Base-by-base conservation (phyloP, 176 grass and related monocot species). In the Sorghum bicolor region DNA sequence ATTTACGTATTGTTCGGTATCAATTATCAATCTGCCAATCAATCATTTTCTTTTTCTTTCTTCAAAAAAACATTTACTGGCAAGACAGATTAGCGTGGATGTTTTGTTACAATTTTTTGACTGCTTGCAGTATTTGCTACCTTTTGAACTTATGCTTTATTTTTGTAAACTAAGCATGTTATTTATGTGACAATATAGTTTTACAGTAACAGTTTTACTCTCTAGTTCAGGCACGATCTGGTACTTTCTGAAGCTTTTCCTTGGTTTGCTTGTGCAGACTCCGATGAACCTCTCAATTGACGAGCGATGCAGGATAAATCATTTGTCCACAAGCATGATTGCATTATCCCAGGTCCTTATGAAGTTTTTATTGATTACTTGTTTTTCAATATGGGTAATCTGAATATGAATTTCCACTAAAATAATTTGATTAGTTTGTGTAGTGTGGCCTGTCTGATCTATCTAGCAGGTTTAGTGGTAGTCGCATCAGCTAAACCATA, bases 281-380 rank as follows among this genome's bases (percentile, higher is more conserved):
- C 86, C 62, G 58, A 58, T 83, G 76, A 53, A 76, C 78, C 69
- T 94, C 53, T 84, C 88, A 33, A 47, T 92, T 84, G 90, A 92
- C 20, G 94, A 97, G 43, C 92, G 92, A 85, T 87, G 92, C 76
- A 92, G 94, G 83, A 92, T 94, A 79, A 97, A 97, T 79, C 88
- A 84, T 88, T 70, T 97, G 11, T 87, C 90, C 63, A 91, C 92
- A 65, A 94, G 92, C 83, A 89, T 97, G 37, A 71, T 94, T 47
- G 90, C 88, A 73, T 71, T 94, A 47, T 89, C 83, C 37, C 94
- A 94, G 92, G 92, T 94, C 22, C 41, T 24, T 75, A 26, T 47
- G 10, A 48, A 43, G 11, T 2, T 61, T 50, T 75, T 44, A 76
- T 77, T 61, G 16, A 67, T 60, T 24, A 50, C 48, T 74, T 33